Evolutionary conservation across 768 basidiomycete genomes (phyloP).

Genomic region (Russula abietina): DNA sequence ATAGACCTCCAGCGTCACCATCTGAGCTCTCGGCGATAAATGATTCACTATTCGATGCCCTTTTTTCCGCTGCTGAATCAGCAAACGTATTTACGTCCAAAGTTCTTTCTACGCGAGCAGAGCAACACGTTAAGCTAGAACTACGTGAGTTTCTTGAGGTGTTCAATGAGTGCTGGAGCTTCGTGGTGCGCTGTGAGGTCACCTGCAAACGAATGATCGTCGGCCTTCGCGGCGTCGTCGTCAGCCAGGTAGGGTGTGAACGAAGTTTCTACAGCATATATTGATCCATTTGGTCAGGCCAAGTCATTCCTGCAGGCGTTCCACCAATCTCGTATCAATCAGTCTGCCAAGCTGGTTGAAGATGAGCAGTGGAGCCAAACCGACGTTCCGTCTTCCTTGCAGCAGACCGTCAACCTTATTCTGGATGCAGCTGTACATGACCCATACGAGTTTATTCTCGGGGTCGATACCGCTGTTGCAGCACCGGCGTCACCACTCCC

Average conservation of each 20-base stretch:
- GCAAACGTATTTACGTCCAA: conserved; percentile 78
- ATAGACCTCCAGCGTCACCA: conserved; percentile 37
- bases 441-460: conserved; percentile 58
- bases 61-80: conserved; percentile 77
- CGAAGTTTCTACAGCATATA: background rate
- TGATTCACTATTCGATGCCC: conserved; percentile 68
- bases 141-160: conserved; percentile 71
- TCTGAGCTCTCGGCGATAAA: conserved; percentile 43
- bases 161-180: conserved; percentile 83
- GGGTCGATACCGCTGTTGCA: conserved; percentile 25
- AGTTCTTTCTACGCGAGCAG: conserved; percentile 67
- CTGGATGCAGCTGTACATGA: conserved; percentile 80
- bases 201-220: conserved; percentile 90
- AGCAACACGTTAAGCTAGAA: conserved; percentile 69
- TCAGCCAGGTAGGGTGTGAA: conserved; percentile 55
- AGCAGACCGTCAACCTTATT: conserved; percentile 66
- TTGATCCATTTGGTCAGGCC: conserved; percentile 43
- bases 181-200: conserved; percentile 83
- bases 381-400: conserved; percentile 61
- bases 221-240: conserved; percentile 77
- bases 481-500: conserved; percentile 29
- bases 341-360: conserved; percentile 85
- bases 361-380: conserved; percentile 90
- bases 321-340: conserved; percentile 73
- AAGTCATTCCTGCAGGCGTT: conserved; percentile 82